Evolutionary conservation across 108 stramenopile genomes (phyloP).

Genomic region (Epithemia pelagica): DNA sequence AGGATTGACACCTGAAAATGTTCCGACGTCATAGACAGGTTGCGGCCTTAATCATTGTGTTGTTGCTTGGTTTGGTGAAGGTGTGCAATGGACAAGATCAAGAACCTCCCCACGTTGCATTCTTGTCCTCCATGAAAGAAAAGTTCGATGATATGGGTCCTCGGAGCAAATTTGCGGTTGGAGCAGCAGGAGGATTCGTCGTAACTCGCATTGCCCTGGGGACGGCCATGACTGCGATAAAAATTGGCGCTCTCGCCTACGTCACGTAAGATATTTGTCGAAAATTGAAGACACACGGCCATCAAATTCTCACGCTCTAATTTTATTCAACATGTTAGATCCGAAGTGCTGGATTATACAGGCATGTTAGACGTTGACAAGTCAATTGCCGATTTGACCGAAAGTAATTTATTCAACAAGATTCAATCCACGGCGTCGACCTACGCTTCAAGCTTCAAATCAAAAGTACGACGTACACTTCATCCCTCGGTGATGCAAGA

Average conservation of each 20-base stretch:
- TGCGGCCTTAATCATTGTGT: no score
- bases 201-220: slow-evolving; percentile 32
- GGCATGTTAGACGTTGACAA: slow-evolving; percentile 25
- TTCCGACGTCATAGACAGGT: no score
- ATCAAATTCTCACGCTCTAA: neutral
- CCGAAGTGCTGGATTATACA: slow-evolving; percentile 41
- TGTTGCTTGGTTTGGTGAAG: no score
- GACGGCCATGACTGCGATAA: slow-evolving; percentile 31
- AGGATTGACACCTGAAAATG: no score
- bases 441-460: slow-evolving; percentile 21
- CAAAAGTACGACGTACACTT: slow-evolving; percentile 19
- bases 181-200: slow-evolving; percentile 38
- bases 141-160: slow-evolving; percentile 37
- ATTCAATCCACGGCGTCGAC: slow-evolving; percentile 23
- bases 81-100: no score
- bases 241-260: slow-evolving; percentile 49
- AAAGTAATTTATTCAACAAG: slow-evolving; percentile 14
- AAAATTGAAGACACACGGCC: neutral
- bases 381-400: slow-evolving; percentile 7
- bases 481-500: slow-evolving; percentile 25
- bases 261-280: slow-evolving; percentile 30
- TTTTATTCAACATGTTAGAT: slow-evolving; percentile 6
- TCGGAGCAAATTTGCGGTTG: slow-evolving; percentile 37
- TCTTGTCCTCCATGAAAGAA: slow-evolving; percentile 14
- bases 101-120: no score